Evolutionary conservation across 2,329 filamentous ascomycete genomes (phyloP).

Genomic region (Ophiocordyceps australis): DNA sequence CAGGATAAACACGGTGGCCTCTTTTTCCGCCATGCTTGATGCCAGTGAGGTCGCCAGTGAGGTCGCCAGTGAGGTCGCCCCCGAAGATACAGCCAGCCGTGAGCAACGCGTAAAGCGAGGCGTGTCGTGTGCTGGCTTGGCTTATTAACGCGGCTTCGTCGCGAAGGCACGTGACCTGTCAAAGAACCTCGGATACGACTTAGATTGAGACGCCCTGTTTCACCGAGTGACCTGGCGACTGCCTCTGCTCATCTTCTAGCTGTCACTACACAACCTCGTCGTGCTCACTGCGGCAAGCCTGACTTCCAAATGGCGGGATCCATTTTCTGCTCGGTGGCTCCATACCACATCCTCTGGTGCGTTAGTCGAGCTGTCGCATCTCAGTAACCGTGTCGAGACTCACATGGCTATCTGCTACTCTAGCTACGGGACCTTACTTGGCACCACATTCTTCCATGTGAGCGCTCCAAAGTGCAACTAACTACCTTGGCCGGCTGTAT

Average conservation of each 20-base stretch:
- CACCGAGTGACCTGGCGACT: too few relatives aligned
- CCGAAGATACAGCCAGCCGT: too few relatives aligned
- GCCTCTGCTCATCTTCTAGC: too few relatives aligned
- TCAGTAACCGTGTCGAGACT: background rate
- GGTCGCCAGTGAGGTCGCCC: too few relatives aligned
- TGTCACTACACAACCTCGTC: too few relatives aligned
- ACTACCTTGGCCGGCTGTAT: background rate
- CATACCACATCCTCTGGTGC: slow-evolving; percentile 63
- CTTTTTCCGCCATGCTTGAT: slow-evolving; percentile 65
- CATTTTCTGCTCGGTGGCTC: slow-evolving; percentile 42
- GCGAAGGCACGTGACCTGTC: slow-evolving; percentile 15
- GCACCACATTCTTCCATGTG: slow-evolving; percentile 74
- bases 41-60: too few relatives aligned
- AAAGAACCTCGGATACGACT: too few relatives aligned
- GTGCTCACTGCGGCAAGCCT: too few relatives aligned
- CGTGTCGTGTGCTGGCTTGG: too few relatives aligned
- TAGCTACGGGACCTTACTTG: slow-evolving; percentile 77
- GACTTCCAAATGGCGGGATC: slow-evolving; percentile 33
- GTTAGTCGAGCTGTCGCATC: too few relatives aligned
- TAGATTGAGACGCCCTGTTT: too few relatives aligned
- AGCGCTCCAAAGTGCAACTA: background rate
- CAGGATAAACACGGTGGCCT: slow-evolving; percentile 81
- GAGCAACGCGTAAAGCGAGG: too few relatives aligned
- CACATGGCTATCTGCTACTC: background rate
- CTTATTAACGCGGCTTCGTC: slow-evolving; percentile 10